phyloP scores from a whole-genome alignment of 164 flowering plant genomes.

The Magnolia sinica region DNA sequence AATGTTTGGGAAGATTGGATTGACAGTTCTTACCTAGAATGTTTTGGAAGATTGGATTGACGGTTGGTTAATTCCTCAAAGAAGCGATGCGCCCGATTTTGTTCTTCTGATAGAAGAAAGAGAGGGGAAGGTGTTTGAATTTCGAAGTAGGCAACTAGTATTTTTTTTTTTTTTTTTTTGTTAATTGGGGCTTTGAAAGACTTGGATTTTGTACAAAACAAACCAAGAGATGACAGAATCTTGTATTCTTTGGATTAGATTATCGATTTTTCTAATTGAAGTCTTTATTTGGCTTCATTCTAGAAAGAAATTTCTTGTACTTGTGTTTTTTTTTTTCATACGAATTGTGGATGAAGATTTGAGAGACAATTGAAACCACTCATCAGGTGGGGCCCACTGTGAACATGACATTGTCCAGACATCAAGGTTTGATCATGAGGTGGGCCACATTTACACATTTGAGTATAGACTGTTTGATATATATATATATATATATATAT shows the following conservation, averaged over 20 bases:
- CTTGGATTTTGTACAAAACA: conserved; percentile 4
- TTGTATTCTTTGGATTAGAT: conserved; percentile 5
- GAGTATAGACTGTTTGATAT: too few species aligned
- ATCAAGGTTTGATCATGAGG: too few species aligned
- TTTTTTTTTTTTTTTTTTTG: background rate
- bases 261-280: background rate
- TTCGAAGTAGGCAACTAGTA: background rate
- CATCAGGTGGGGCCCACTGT: too few species aligned
- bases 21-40: background rate
- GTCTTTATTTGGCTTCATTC: background rate
- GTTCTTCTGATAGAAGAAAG: conserved; percentile 7
- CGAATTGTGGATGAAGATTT: too few species aligned
- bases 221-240: background rate
- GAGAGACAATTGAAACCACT: too few species aligned
- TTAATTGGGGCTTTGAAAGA: background rate
- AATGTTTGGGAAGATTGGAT: background rate
- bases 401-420: too few species aligned
- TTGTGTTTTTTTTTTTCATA: conserved; percentile 3
- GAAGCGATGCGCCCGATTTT: conserved; percentile 1
- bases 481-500: too few species aligned
- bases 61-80: too few species aligned
- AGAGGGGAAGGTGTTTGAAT: background rate
- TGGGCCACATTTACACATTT: too few species aligned
- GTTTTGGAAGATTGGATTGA: background rate
- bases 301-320: background rate